Evolutionary conservation across 2,329 filamentous ascomycete genomes (phyloP), one percentile per base, ranked within the genome.

Genomic region (Botryotinia calthae): DNA sequence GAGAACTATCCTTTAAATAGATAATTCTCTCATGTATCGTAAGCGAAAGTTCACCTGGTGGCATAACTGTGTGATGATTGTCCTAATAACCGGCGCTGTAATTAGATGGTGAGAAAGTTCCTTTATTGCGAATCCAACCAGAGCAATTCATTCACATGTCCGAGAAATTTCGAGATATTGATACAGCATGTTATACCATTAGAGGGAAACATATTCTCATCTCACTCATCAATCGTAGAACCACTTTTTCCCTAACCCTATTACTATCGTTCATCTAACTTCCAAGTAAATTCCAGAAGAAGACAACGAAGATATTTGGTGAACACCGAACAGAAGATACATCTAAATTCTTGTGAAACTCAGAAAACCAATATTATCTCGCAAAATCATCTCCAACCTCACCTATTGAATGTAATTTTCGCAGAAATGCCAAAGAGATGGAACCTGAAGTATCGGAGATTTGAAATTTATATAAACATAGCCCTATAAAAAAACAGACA

Each of bases 121-220:
- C n/a, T 1, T n/a, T 54, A 2, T 10, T 12, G 5, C 14, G 25
- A 54, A n/a, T 16, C 5, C 5, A 7, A 7, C 12, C 0, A 7
- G 48, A n/a, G 25, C 12, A 7, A 54, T 14, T 12, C 0, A n/a
- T n/a, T 16, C 12, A 54, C 2, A 7, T n/a, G 12, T 54, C 5
- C 6, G 5, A 54, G 46, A 0, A n/a, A 14, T 51, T 44, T 2
- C 25, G 25, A n/a, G 48, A n/a, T n/a, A 0, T n/a, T n/a, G 25
- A 16, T 1, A 54, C 4, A 7, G 1, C 14, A 2, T 16, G 5
- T 5, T 54, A 16, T n/a, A n/a, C 48, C 9, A 10, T 25, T 10
- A 3, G 3, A 25, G 0, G 4, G 10, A 10, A 51, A n/a, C 5
- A n/a, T 6, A 1, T 25, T 51, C 4, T 51, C 10, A 51, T n/a